Base-by-base conservation (phyloP, 768 basidiomycete genomes). In the Lenzites betulinus region DNA sequence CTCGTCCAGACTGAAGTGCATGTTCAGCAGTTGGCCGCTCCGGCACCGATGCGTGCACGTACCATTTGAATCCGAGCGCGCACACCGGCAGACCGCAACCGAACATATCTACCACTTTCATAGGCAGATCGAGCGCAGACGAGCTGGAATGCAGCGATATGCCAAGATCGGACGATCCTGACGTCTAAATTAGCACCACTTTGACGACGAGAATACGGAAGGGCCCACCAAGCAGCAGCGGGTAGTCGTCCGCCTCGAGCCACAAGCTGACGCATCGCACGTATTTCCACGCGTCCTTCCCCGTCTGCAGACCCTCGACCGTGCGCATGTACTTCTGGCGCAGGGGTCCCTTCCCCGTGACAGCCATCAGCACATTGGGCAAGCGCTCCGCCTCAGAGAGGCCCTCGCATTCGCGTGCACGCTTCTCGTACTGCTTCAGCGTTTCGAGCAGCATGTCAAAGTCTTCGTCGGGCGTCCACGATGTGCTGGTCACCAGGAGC, bases 51-150 rank as follows among this genome's bases (percentile, higher is more conserved):
- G 18, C 9, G 5, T 23, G 28, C 13, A 66, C 84, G n/a, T 62
- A 95, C 95, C 93, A 96, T 42, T 80, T 76, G 69, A 96, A 99
- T 50, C 87, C 80, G 3, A 94, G 80, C 0, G 97, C 95, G 62
- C 95, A 90, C 8, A 98, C 97, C 0, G 96, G 96, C 57, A 98
- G 78, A 5, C 89, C 89, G 66, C 95, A 98, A 4, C 97, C 97
- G 76, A 98, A 98, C 96, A 98, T 98, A 73, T 99, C 97, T 7
- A 99, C 94, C 5, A 99, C 87, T 74, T 99, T 99, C 97, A 99
- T 99, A 2, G 97, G 97, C 55, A 99, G 77, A 74, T 99, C 97
- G 58, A 95, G 76, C 1, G 84, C 90, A 2, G 93, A 95, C 0
- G 93, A 93, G 72, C 93, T 95, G 6, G 86, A 84, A 75, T 99